Percentiles rank a stretch among this genome's conserved stretches.
phyloP scores from a whole-genome alignment of 2,329 filamentous ascomycete species.

The Penicillium sclerotigenum region DNA sequence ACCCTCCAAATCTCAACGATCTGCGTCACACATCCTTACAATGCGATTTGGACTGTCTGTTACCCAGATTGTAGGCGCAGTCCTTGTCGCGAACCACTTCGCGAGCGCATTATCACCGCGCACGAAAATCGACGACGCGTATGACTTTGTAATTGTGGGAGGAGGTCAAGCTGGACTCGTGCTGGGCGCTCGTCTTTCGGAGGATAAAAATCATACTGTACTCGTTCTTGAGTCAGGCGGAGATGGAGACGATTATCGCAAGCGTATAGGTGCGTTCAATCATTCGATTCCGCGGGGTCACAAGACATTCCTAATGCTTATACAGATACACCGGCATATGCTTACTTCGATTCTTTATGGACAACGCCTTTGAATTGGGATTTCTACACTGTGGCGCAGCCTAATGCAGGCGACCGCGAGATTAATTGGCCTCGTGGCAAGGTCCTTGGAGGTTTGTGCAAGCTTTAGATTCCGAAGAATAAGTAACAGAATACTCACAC shows the following conservation, averaged over 20 bases:
- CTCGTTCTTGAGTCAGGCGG: constrained; percentile 34
- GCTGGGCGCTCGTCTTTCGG: constrained; percentile 43
- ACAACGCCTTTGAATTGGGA: constrained; percentile 36
- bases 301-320: constrained; percentile 1
- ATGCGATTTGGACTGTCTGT: neutral
- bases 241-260: constrained; percentile 33
- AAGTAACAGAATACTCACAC: neutral
- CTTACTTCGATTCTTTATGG: constrained; percentile 37
- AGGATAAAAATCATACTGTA: constrained; percentile 39
- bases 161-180: constrained; percentile 56
- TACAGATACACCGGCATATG: constrained; percentile 34
- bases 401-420: constrained; percentile 28
- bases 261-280: constrained; percentile 30
- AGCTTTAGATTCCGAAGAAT: neutral
- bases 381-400: constrained; percentile 30
- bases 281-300: neutral
- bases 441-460: constrained; percentile 31
- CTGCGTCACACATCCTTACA: neutral
- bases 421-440: constrained; percentile 37
- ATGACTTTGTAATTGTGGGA: constrained; percentile 48
- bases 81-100: neutral
- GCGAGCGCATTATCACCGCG: constrained; percentile 25
- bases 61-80: neutral
- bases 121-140: constrained; percentile 28
- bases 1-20: neutral